Base-by-base conservation (phyloP, 2,329 filamentous ascomycete species). In the Trichothecium roseum region DNA sequence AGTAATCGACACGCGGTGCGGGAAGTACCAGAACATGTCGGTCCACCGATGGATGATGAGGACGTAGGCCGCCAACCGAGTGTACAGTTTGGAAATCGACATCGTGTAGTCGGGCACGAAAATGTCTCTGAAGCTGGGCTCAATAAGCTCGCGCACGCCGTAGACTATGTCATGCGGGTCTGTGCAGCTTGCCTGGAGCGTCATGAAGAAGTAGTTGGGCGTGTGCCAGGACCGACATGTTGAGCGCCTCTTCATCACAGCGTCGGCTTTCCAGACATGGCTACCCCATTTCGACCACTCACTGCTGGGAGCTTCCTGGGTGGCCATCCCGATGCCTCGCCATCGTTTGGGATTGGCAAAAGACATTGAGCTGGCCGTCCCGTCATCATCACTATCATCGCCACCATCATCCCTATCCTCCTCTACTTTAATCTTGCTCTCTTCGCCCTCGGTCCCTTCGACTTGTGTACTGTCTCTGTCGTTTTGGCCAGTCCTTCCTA, bases 61-160 rank as follows among this genome's bases (percentile, higher is more conserved):
- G 9, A 33, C 12, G 17, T 33, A 33, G 15, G 31, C 18, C 20
- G 31, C 31, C 9, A 33, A 18, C 3, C 18, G 16, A 14, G 31
- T 18, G 17, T 9, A 33, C 12, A 33, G 31, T 14, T 9, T 18
- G 2, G 31, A 4, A 8, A 33, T 8, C 8, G 31, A 14, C 5
- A 33, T 14, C 16, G 17, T 33, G 31, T 33, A 33, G 18, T 33
- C 31, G 4, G 31, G 31, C 18, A 14, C 8, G 31, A 33, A 33
- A 12, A 33, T 9, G 31, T 14, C 14, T 8, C 31, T 14, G 18
- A 33, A 33, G 17, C 12, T 5, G 15, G 16, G 31, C 8, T 33
- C 31, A 12, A 22, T 22, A 12, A 33, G 18, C 14, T 33, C 31
- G 9, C 31, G 31, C 10, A 33, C 9, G 14, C 31, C 31, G 15